phyloP scores from a whole-genome alignment of 495 filamentous ascomycete genomes.

The Bombardia bombarda region DNA sequence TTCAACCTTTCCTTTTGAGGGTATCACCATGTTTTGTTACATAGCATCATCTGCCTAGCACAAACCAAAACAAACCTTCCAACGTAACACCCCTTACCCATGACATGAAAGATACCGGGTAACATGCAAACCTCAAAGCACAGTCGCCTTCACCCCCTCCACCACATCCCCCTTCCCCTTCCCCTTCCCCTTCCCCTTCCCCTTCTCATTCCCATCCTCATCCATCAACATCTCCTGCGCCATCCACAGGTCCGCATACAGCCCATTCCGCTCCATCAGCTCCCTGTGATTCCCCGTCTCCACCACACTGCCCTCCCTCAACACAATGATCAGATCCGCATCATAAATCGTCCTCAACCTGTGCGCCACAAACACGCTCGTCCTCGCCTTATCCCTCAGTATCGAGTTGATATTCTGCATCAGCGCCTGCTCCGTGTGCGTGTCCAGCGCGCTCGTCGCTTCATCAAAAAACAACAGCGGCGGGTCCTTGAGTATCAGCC shows the following conservation, averaged over 20 bases:
- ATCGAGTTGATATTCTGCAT: constrained; percentile 93
- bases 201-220: constrained; percentile 9
- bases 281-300: constrained; percentile 83
- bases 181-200: neutral
- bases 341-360: constrained; percentile 89
- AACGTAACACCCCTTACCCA: too few species aligned
- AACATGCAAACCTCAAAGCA: too few species aligned
- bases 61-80: too few species aligned
- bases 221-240: constrained; percentile 24
- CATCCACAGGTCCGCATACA: constrained; percentile 86
- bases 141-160: too few species aligned
- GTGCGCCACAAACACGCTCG: constrained; percentile 92
- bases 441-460: constrained; percentile 92
- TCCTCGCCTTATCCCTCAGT: constrained; percentile 76
- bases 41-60: too few species aligned
- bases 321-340: constrained; percentile 86
- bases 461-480: constrained; percentile 95
- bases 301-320: constrained; percentile 73
- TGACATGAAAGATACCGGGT: too few species aligned
- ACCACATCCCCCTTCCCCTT: neutral
- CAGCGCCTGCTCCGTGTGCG: constrained; percentile 87
- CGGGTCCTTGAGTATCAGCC: constrained; percentile 85
- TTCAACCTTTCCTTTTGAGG: too few species aligned
- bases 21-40: too few species aligned
- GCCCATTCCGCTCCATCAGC: constrained; percentile 67